Evolutionary conservation across 192 early-diverging fungal species (phyloP).

Genomic region (Phlyctochytrium bullatum): DNA sequence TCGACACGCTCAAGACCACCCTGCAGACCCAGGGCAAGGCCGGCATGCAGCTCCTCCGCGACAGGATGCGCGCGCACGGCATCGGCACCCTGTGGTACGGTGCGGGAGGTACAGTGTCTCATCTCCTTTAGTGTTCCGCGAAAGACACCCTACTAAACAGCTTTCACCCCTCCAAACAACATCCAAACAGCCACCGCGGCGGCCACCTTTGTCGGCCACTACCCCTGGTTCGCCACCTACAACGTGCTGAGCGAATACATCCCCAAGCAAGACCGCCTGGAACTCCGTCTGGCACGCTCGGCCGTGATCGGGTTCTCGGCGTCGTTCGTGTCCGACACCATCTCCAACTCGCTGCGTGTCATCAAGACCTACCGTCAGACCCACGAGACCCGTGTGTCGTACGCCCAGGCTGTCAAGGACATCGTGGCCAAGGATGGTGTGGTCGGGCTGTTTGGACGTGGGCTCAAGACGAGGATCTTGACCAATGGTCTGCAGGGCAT

Average conservation of each 20-base stretch:
- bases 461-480: constrained; percentile 40
- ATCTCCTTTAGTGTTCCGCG: no score
- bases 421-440: constrained; percentile 45
- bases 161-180: no score
- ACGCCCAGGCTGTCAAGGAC: constrained; percentile 33
- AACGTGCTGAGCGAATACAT: constrained; percentile 37
- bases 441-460: constrained; percentile 41
- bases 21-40: constrained; percentile 35
- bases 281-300: constrained; percentile 32
- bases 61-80: constrained; percentile 30
- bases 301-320: constrained; percentile 43
- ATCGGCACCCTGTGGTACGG: constrained; percentile 44
- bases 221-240: constrained; percentile 41
- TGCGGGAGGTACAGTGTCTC: constrained; percentile 9
- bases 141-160: no score
- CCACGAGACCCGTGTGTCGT: constrained; percentile 23
- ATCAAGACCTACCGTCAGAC: constrained; percentile 47
- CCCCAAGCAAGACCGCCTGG: constrained; percentile 28
- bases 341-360: constrained; percentile 43
- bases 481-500: constrained; percentile 46
- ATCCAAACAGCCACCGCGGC: constrained; percentile 30
- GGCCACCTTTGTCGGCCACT: constrained; percentile 48
- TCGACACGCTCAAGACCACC: constrained; percentile 48
- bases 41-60: constrained; percentile 26
- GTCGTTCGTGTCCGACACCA: constrained; percentile 32